Percentiles rank a stretch among this genome's conserved stretches.
Evolutionary conservation across 2,329 filamentous ascomycete species (phyloP).

Genomic region (Fusarium brachygibbosum): DNA sequence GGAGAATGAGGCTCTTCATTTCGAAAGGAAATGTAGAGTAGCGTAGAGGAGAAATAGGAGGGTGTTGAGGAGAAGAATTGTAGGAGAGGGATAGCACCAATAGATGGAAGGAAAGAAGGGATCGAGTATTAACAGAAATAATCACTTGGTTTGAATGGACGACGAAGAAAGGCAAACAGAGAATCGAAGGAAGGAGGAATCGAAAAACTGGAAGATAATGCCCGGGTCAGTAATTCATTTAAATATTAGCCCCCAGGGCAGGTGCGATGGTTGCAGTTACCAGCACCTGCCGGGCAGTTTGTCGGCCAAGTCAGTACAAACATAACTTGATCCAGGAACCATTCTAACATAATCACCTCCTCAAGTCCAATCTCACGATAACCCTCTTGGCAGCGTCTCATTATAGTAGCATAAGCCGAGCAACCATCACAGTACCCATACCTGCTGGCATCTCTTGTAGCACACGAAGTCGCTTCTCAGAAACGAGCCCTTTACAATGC

Average conservation of each 20-base stretch:
- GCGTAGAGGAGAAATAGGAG: not conserved
- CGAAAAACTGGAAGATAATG: conserved; percentile 2
- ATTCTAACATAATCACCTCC: not conserved
- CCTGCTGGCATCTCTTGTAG: conserved; percentile 15
- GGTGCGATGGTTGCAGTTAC: conserved; percentile 9
- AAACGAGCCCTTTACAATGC: conserved; percentile 24
- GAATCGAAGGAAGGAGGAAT: not conserved
- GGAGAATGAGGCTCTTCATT: conserved; percentile 39
- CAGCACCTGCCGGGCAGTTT: conserved; percentile 24
- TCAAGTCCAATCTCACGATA: not conserved
- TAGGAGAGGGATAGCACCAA: not conserved
- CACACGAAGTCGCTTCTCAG: conserved; percentile 19
- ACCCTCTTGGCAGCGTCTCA: conserved; percentile 25
- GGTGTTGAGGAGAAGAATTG: not conserved
- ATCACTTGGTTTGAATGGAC: not conserved
- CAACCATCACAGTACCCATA: conserved; percentile 4
- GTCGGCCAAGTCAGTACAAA: conserved; percentile 12
- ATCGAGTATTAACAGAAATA: not conserved
- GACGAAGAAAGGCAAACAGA: conserved; percentile 1
- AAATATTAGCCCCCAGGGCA: conserved; percentile 5
- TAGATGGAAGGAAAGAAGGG: not conserved
- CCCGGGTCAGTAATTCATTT: conserved; percentile 11
- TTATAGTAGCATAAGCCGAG: conserved; percentile 9
- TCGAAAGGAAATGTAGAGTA: not conserved
- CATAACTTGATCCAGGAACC: not conserved